phyloP scores from a whole-genome alignment of 2,329 filamentous ascomycete species.

The Furcasterigmium sp. region DNA sequence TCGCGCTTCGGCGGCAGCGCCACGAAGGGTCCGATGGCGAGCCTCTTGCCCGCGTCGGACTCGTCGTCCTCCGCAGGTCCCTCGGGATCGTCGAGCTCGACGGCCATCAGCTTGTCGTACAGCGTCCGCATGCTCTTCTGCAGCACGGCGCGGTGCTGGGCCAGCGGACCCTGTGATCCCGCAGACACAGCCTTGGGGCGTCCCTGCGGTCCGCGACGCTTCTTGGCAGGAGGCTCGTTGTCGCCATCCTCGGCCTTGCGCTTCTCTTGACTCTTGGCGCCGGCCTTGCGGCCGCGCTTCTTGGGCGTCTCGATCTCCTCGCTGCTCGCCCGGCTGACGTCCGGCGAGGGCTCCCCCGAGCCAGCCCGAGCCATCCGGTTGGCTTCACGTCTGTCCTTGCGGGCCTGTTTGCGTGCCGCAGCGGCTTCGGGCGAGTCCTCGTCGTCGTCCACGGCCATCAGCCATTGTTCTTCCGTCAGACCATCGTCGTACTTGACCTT shows the following conservation, averaged over 20 bases:
- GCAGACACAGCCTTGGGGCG: slow-evolving; percentile 48
- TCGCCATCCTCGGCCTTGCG: slow-evolving; percentile 81
- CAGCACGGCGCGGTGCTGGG: slow-evolving; percentile 66
- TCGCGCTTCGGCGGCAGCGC: slow-evolving; percentile 83
- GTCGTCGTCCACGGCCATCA: slow-evolving; percentile 95
- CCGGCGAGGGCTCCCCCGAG: slow-evolving; percentile 64
- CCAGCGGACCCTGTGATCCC: slow-evolving; percentile 20
- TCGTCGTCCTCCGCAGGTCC: slow-evolving; percentile 51
- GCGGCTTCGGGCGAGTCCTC: slow-evolving; percentile 93
- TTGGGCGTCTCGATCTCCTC: slow-evolving; percentile 75
- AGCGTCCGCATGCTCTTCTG: slow-evolving; percentile 74
- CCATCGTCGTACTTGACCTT: slow-evolving; percentile 95
- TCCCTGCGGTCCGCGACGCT: slow-evolving; percentile 66
- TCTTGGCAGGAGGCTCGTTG: slow-evolving; percentile 72
- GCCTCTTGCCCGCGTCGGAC: slow-evolving; percentile 58
- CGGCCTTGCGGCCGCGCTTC: slow-evolving; percentile 80
- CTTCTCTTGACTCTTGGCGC: slow-evolving; percentile 66
- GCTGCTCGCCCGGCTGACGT: slow-evolving; percentile 74
- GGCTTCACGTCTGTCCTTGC: slow-evolving; percentile 70
- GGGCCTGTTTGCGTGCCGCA: slow-evolving; percentile 81
- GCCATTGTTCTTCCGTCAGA: slow-evolving; percentile 97
- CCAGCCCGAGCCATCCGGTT: slow-evolving; percentile 55
- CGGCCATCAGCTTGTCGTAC: slow-evolving; percentile 74
- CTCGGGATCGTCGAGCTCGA: slow-evolving; percentile 72
- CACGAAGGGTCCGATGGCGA: slow-evolving; percentile 91